Base-by-base conservation (phyloP, 2,329 filamentous ascomycete genomes). In the Arthrocladium fulminans region DNA sequence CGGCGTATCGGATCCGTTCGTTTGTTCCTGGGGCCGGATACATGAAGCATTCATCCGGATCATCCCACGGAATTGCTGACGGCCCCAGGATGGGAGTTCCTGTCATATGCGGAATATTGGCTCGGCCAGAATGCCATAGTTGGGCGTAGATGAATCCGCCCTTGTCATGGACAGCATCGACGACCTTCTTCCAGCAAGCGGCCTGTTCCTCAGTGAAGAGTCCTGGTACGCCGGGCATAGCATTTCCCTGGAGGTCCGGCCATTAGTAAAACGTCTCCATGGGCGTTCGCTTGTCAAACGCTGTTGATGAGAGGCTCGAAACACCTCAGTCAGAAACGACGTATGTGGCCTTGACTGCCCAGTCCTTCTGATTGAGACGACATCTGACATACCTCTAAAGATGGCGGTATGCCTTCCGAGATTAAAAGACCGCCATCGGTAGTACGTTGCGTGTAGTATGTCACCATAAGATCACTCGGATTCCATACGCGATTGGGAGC, bases 91-190 rank as follows among this genome's bases (percentile, higher is more conserved):
- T 37, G 27, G 44, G 29, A 7, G 41, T 65, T 54, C 1, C 59
- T 51, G 3, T 65, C 49, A 37, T 46, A 79, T 63, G 0, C 9
- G 67, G 64, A 47, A 65, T 63, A 2, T 70, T 72, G 7, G 67
- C 63, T 43, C 74, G 68, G 3, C 74, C 74, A 2, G 71, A 67
- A 51, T 73, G 69, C 70, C 56, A 61, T 3, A 66, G 49, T 44
- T 67, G 64, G 45, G 10, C 6, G 53, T 62, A 63, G 47, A 77
- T 75, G 53, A 63, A 67, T 4, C 69, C 69, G 6, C 73, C 73
- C 51, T 73, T 71, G 13, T 64, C 64, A 51, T 77, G 74, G 1
- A 77, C 73, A 6, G 67, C 69, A 24, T 74, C 66, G 0, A 72
- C 72, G 22, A 75, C 68, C 48, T 66, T 67, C 53, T 73, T 73